Evolutionary conservation across 208 protist genomes (phyloP).

Genomic region (Angomonas ambiguus): DNA sequence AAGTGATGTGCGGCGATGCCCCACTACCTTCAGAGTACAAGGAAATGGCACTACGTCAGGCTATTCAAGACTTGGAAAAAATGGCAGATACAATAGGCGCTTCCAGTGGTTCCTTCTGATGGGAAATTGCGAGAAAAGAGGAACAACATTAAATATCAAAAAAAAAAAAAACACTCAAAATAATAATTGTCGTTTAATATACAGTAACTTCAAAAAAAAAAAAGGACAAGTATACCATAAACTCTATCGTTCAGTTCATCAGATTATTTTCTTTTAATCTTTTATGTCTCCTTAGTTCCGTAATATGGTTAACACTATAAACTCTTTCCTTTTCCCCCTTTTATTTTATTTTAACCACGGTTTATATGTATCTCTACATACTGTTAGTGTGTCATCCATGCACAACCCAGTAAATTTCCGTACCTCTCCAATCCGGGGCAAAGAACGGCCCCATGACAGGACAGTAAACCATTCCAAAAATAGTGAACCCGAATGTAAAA

Average conservation of each 20-base stretch:
- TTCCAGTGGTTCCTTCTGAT: not conserved
- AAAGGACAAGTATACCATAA: not conserved
- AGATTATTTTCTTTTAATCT: not conserved
- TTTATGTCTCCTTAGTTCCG: not conserved
- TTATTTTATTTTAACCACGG: too few relatives aligned
- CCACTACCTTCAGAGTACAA: conserved; percentile 35
- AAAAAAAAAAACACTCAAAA: not conserved
- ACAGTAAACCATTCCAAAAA: not conserved
- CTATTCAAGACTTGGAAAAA: conserved; percentile 72
- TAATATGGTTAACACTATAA: too few relatives aligned
- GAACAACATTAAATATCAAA: not conserved
- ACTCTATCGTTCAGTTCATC: not conserved
- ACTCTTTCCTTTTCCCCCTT: too few relatives aligned
- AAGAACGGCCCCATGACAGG: not conserved
- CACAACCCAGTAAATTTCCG: not conserved
- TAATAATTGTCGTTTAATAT: conserved; percentile 31
- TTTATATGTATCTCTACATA: too few relatives aligned
- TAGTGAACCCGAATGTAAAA: not conserved
- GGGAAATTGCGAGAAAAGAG: not conserved
- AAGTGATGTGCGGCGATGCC: conserved; percentile 2
- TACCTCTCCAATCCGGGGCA: not conserved
- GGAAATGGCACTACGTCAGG: conserved; percentile 77
- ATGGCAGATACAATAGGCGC: conserved; percentile 34
- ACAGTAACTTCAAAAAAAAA: conserved; percentile 39
- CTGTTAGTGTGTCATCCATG: too few relatives aligned